Conservation (phyloP, 352 stramenopile species). For the Phytophthora hybrid region DNA sequence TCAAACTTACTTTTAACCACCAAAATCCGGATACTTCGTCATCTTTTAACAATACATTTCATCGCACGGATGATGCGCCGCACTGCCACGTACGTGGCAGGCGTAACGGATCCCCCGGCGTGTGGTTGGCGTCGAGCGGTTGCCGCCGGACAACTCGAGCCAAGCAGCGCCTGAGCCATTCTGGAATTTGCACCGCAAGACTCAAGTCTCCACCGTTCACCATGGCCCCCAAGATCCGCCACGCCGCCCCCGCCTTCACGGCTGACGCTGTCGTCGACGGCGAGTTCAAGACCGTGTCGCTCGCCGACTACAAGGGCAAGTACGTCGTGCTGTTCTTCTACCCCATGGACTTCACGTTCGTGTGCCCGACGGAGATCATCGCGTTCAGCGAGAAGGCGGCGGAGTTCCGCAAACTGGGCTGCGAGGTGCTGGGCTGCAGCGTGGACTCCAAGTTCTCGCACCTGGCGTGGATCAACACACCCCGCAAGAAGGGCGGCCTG, state of each 20-base stretch:
- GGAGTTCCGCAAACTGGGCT: constrained; percentile 78
- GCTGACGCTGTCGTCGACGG: constrained; percentile 79
- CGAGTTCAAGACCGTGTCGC: constrained; percentile 84
- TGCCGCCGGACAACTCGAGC: not conserved
- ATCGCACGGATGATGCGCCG: not conserved
- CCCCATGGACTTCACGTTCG: constrained; percentile 92
- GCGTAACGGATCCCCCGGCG: constrained; percentile 19
- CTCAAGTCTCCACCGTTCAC: constrained; percentile 1
- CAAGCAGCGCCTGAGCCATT: constrained; percentile 7
- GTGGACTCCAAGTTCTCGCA: constrained; percentile 91
- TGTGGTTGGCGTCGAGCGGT: constrained; percentile 13
- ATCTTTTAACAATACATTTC: not conserved
- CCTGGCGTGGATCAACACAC: constrained; percentile 87
- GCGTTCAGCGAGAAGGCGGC: constrained; percentile 81
- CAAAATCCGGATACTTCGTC: too few species aligned
- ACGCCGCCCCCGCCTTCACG: constrained; percentile 76
- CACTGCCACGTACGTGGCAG: constrained; percentile 12
- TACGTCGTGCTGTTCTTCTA: constrained; percentile 94
- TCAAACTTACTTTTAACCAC: too few species aligned
- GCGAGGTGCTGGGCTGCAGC: constrained; percentile 78
- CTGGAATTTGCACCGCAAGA: constrained; percentile 19
- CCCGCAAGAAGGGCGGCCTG: constrained; percentile 46
- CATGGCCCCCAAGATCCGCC: constrained; percentile 73
- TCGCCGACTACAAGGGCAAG: constrained; percentile 89
- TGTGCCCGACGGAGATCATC: constrained; percentile 92